Base-by-base conservation (phyloP, 805 yeast species). In the Torulaspora maleeae region DNA sequence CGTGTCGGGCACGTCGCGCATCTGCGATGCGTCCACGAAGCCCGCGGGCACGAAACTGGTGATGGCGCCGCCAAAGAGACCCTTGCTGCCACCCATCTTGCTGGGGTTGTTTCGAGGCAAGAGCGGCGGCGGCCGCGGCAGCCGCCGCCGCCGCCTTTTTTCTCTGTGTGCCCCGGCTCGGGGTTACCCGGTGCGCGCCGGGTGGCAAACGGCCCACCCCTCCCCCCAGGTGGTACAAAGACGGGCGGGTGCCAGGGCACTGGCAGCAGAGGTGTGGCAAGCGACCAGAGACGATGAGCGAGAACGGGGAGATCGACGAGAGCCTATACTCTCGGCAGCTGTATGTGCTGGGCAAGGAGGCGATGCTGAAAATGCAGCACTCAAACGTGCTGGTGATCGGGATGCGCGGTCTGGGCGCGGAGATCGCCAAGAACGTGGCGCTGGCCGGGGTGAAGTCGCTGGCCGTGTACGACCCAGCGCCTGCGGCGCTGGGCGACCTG, bases 391-490 rank as follows among this genome's bases (percentile, higher is more conserved):
- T 93, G 40, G 75, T 93, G 38, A 79, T 90, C 51, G 99, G 99
- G 3, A 72, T 91, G 45, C 83, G 80, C 62, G 99, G 99, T 38
- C 72, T 93, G 38, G 99, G 99, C 60, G 77, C 87, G 35, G 99
- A 93, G 69, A 88, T 93, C 47, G 97, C 99, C 19, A 93, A 93
- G 70, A 93, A 93, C 67, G 88, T 93, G 45, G 95, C 96, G 0
- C 74, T 93, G 30, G 99, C 99, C 2, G 99, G 99, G 60, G 99
- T 93, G 57, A 93, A 93, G 71, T 83, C 95, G 7, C 71, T 93
- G 56, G 73, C 95, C 6, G 67, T 93, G 27, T 87, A 83, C 64
- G 99, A 93, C 61, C 95, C 95, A 10, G 72, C 71, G 15, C 76
- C 80, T 1, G 83, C 85, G 16, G 66, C 73, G 44, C 53, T 88